These are phyloP conservation scores for Cornus controversa DNA, from an alignment of 148 eudicot species.

Conservation along the genomic window DNA sequence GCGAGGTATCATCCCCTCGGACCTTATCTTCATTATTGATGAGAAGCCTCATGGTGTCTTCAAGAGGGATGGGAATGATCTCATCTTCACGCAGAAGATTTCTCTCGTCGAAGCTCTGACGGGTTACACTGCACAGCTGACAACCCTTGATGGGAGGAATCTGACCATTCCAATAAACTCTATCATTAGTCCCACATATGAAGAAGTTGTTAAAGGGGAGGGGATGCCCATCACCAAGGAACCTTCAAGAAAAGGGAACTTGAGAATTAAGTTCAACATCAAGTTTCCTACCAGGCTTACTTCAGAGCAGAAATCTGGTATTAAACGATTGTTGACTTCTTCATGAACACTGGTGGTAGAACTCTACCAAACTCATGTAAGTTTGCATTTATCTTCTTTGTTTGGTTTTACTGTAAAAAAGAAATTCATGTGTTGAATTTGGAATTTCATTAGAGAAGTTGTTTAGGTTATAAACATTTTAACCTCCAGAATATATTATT, in stretches of 20 bases:
- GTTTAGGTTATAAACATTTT: not conserved
- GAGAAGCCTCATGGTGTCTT: slow-evolving; percentile 70
- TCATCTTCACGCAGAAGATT: slow-evolving; percentile 56
- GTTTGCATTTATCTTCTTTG: slow-evolving; percentile 12
- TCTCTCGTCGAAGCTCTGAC: slow-evolving; percentile 71
- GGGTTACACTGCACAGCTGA: slow-evolving; percentile 60
- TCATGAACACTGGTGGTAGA: slow-evolving; percentile 21
- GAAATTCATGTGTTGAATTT: slow-evolving; percentile 13
- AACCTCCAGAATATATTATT: too few species aligned
- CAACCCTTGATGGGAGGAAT: slow-evolving; percentile 66
- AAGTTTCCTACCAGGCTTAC: slow-evolving; percentile 73
- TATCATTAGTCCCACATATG: slow-evolving; percentile 56
- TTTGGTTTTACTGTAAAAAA: slow-evolving; percentile 24
- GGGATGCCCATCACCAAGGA: slow-evolving; percentile 81
- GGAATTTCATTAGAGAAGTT: not conserved
- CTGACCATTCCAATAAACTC: slow-evolving; percentile 51
- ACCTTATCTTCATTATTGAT: slow-evolving; percentile 70
- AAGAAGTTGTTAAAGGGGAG: slow-evolving; percentile 73
- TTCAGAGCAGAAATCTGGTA: slow-evolving; percentile 67
- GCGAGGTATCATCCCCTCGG: slow-evolving; percentile 67
- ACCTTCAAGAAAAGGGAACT: slow-evolving; percentile 59
- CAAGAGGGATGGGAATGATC: slow-evolving; percentile 70
- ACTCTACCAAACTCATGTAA: slow-evolving; percentile 28
- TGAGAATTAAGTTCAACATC: slow-evolving; percentile 65
- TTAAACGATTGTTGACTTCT: slow-evolving; percentile 55